Conservation (phyloP, 768 basidiomycete species). For the Tricholoma sp. region DNA sequence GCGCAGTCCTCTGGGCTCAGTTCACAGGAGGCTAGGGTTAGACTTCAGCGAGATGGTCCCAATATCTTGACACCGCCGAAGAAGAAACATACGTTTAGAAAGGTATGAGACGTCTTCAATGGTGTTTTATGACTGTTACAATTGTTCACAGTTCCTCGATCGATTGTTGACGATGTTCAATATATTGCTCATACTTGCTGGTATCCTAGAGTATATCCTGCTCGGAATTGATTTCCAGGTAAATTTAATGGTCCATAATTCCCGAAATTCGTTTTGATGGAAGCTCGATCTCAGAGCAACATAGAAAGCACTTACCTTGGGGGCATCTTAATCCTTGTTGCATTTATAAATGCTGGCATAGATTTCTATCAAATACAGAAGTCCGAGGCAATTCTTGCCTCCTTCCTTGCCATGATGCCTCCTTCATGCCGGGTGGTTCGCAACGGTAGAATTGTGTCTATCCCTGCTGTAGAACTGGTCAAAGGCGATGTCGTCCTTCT, state of each 20-base stretch:
- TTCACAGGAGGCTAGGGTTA: slow-evolving; percentile 43
- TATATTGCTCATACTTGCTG: slow-evolving; percentile 60
- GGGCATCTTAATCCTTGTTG: slow-evolving; percentile 61
- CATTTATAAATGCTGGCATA: slow-evolving; percentile 65
- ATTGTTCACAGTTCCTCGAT: slow-evolving; percentile 49
- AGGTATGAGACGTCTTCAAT: slow-evolving; percentile 32
- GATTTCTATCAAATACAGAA: slow-evolving; percentile 73
- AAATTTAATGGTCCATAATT: slow-evolving; percentile 1
- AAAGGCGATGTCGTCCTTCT: slow-evolving; percentile 64
- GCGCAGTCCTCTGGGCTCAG: slow-evolving; percentile 46
- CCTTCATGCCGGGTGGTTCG: slow-evolving; percentile 62
- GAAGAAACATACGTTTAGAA: slow-evolving; percentile 60
- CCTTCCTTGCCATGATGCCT: slow-evolving; percentile 71
- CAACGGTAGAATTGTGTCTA: slow-evolving; percentile 46
- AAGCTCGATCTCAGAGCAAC: slow-evolving; percentile 35
- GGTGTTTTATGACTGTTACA: not conserved
- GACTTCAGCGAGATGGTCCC: slow-evolving; percentile 52
- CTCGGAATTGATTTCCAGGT: slow-evolving; percentile 61
- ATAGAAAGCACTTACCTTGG: slow-evolving; percentile 67
- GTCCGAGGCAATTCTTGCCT: slow-evolving; percentile 67
- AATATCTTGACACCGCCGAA: slow-evolving; percentile 64
- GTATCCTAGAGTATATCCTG: slow-evolving; percentile 60
- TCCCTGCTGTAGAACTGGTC: slow-evolving; percentile 59
- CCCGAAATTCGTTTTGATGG: slow-evolving; percentile 9
- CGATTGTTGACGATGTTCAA: slow-evolving; percentile 63